Evolutionary conservation across 2,329 filamentous ascomycete species (phyloP).

Genomic region (Aspergillus spinulosporus): DNA sequence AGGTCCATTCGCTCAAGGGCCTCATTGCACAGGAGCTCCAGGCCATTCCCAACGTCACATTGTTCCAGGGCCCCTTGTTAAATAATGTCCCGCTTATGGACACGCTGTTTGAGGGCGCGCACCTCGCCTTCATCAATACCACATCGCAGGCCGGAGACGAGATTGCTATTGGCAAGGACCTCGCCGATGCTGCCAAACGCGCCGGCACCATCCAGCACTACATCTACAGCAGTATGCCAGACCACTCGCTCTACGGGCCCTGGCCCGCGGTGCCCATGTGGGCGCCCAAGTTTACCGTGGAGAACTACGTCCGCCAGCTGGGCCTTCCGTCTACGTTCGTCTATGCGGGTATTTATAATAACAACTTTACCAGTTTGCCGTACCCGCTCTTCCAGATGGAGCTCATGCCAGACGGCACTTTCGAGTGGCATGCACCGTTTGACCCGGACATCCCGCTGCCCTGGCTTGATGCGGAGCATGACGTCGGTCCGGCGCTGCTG

Average conservation of each 20-base stretch:
- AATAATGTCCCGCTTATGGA: constrained; percentile 73
- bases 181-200: constrained; percentile 85
- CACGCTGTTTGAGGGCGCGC: constrained; percentile 77
- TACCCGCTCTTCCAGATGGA: constrained; percentile 98
- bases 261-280: constrained; percentile 89
- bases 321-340: constrained; percentile 86
- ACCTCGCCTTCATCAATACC: constrained; percentile 96
- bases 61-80: constrained; percentile 64
- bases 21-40: constrained; percentile 86
- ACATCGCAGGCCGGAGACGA: constrained; percentile 91
- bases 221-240: constrained; percentile 96
- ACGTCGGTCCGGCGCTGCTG: constrained; percentile 85
- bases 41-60: constrained; percentile 76
- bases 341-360: constrained; percentile 97
- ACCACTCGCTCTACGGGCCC: constrained; percentile 77
- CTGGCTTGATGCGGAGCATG: constrained; percentile 95
- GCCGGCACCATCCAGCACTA: constrained; percentile 80
- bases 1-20: constrained; percentile 82
- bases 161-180: constrained; percentile 79
- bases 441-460: constrained; percentile 85
- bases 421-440: constrained; percentile 91
- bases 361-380: constrained; percentile 91
- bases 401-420: constrained; percentile 77
- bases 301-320: constrained; percentile 83
- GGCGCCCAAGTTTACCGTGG: constrained; percentile 88